phyloP scores from a whole-genome alignment of 163 green algal genomes.

The Chlorella variabilis region DNA sequence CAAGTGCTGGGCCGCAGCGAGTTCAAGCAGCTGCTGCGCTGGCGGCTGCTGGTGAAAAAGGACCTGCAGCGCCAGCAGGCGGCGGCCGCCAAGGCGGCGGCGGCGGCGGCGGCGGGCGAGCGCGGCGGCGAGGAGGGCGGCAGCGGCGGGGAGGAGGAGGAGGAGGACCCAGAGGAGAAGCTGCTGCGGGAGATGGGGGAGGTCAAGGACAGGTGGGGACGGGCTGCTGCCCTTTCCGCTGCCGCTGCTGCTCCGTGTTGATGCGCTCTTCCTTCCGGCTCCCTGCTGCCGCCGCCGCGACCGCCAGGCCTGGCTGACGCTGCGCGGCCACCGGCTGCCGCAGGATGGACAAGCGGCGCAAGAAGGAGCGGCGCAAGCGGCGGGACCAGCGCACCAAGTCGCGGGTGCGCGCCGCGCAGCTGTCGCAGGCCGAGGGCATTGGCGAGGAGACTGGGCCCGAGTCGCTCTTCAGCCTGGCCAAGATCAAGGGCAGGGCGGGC shows the following conservation, averaged over 20 bases:
- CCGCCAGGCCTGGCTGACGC: no score
- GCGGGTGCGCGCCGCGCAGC: conserved; percentile 68
- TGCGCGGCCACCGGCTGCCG: no score
- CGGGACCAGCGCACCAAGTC: conserved; percentile 80
- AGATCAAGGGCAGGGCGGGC: conserved; percentile 24
- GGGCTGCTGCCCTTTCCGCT: not conserved
- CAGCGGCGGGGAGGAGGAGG: conserved; percentile 40
- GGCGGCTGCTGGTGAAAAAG: conserved; percentile 59
- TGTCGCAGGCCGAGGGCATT: conserved; percentile 60
- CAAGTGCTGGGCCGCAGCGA: conserved; percentile 92
- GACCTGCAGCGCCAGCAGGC: conserved; percentile 49
- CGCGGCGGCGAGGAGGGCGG: conserved; percentile 43
- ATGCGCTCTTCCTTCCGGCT: no score
- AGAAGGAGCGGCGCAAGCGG: conserved; percentile 74
- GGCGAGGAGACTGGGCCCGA: conserved; percentile 51
- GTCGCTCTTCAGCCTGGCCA: conserved; percentile 66
- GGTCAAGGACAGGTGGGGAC: conserved; percentile 62
- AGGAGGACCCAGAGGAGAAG: conserved; percentile 65
- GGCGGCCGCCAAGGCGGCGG: conserved; percentile 32
- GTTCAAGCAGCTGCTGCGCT: conserved; percentile 96
- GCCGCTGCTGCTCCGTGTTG: not conserved
- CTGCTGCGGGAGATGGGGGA: conserved; percentile 90
- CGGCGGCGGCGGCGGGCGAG: conserved; percentile 32
- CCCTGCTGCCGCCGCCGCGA: no score
- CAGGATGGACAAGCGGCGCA: conserved; percentile 62